Evolutionary conservation across 2,329 filamentous ascomycete genomes (phyloP).

Genomic region (Tympanopsis confertula): DNA sequence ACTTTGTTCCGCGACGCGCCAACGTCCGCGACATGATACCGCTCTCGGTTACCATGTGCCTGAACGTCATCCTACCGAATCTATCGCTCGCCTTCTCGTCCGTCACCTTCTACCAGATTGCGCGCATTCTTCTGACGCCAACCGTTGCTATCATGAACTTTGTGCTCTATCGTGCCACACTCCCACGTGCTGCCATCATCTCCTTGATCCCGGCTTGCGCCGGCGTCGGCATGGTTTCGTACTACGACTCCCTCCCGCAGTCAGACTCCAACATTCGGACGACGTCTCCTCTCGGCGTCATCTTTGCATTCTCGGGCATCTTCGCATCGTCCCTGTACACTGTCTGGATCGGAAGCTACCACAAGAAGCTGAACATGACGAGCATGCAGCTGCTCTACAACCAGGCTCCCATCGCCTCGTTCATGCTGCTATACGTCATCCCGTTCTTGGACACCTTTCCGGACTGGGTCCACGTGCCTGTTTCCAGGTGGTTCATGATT

Average conservation of each 20-base stretch:
- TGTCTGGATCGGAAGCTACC: conserved; percentile 56
- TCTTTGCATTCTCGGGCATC: conserved; percentile 53
- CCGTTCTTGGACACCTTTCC: conserved; percentile 56
- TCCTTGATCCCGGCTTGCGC: conserved; percentile 49
- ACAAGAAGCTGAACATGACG: conserved; percentile 51
- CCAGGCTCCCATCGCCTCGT: conserved; percentile 50
- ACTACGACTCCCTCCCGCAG: conserved; percentile 50
- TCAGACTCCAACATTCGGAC: conserved; percentile 35
- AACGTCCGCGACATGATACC: conserved; percentile 46
- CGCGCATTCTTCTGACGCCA: conserved; percentile 55
- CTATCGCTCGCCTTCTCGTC: conserved; percentile 56
- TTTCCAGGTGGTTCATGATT: conserved; percentile 45
- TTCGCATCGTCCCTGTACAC: conserved; percentile 58
- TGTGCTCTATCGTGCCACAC: conserved; percentile 41
- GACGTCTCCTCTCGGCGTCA: conserved; percentile 44
- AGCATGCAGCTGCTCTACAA: conserved; percentile 62
- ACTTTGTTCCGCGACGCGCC: conserved; percentile 46
- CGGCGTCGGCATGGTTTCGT: conserved; percentile 55
- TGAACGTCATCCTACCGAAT: conserved; percentile 61
- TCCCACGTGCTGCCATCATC: conserved; percentile 39
- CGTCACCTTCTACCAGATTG: conserved; percentile 61
- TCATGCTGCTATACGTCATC: conserved; percentile 53
- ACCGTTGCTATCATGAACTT: conserved; percentile 55
- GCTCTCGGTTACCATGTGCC: conserved; percentile 53
- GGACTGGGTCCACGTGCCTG: conserved; percentile 35